Conservation (phyloP, 2,329 filamentous ascomycete genomes). For the Metarhizium sp. region DNA sequence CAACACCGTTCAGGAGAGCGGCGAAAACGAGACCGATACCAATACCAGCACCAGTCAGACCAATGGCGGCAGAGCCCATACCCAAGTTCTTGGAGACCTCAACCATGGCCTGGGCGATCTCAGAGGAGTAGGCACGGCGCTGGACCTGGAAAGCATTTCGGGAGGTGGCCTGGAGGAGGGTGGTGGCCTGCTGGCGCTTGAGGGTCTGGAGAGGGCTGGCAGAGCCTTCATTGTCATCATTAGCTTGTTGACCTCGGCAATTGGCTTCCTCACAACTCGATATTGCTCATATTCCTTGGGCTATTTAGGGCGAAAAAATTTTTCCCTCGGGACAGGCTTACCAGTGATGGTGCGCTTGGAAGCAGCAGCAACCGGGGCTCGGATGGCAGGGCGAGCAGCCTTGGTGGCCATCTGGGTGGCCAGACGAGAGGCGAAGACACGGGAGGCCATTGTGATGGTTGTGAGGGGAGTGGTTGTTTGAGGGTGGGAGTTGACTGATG, state of each 20-base stretch:
- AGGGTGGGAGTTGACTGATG: constrained; percentile 20
- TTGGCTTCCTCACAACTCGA: constrained; percentile 20
- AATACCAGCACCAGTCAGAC: constrained; percentile 87
- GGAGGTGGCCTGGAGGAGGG: constrained; percentile 56
- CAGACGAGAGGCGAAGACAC: constrained; percentile 70
- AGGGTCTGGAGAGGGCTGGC: constrained; percentile 60
- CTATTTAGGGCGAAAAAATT: constrained; percentile 14
- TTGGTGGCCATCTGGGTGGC: constrained; percentile 68
- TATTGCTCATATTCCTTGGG: constrained; percentile 8
- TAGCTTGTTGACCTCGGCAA: constrained; percentile 24
- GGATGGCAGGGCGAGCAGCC: constrained; percentile 68
- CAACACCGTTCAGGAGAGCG: constrained; percentile 78
- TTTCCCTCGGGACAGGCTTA: constrained; percentile 36
- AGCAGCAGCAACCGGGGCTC: constrained; percentile 51
- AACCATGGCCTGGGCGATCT: constrained; percentile 81
- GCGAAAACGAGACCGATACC: constrained; percentile 94
- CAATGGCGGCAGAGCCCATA: constrained; percentile 84
- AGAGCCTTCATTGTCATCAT: constrained; percentile 33
- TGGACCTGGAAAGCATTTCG: constrained; percentile 55
- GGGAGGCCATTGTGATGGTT: constrained; percentile 71
- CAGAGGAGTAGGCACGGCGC: constrained; percentile 74
- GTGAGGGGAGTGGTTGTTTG: constrained; percentile 17
- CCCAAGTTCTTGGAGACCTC: constrained; percentile 86
- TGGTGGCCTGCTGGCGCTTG: constrained; percentile 63
- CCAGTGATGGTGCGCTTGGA: constrained; percentile 70